Evolutionary conservation across 805 yeast species (phyloP), one percentile per base, ranked within the genome.

Genomic region (Lachancea kluyveri): DNA sequence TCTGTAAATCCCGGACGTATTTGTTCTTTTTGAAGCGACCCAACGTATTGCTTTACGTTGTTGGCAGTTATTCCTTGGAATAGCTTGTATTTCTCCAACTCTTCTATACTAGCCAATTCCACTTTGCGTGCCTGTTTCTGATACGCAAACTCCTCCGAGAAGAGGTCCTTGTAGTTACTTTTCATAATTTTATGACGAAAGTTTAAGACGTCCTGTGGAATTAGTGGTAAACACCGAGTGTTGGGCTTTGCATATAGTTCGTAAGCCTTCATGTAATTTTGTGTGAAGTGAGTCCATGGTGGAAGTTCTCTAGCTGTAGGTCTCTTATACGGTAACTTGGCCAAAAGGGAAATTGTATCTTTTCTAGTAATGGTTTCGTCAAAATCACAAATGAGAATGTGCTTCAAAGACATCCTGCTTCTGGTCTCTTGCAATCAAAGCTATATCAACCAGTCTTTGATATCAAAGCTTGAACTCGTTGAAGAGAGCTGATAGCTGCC

Each of bases 301-400:
- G 35, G 17, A 8, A 43, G 24, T 8, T 13, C 16, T 3, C 46
- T 43, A n/a, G n/a, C n/a, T n/a, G n/a, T n/a, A n/a, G n/a, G n/a
- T 12, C 38, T 15, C 6, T 21, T 17, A 24, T 50, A 53, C 4
- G 55, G 54, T 15, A 54, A 22, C 9, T 40, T 30, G 2, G 52
- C 56, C 5, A 56, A 15, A 4, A 43, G 20, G 14, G 35, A 21
- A 6, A 53, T 54, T 3, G 60, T 56, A 33, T 56, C 60, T 8
- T 35, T 33, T 4, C 27, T 29, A 2, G 61, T 54, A 5, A 56
- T 45, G 1, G 61, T 56, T 28, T 54, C 60, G 36, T 56, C 61
- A 33, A 54, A 56, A 34, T 56, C 61, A 7, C 50, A 35, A 10
- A 54, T 42, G 8, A 55, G 28, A 12, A 49, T 28, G 17, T 42